These are phyloP conservation scores for Eucalyptus marginata DNA, from an alignment of 345 rosid species.

Conservation along the genomic window DNA sequence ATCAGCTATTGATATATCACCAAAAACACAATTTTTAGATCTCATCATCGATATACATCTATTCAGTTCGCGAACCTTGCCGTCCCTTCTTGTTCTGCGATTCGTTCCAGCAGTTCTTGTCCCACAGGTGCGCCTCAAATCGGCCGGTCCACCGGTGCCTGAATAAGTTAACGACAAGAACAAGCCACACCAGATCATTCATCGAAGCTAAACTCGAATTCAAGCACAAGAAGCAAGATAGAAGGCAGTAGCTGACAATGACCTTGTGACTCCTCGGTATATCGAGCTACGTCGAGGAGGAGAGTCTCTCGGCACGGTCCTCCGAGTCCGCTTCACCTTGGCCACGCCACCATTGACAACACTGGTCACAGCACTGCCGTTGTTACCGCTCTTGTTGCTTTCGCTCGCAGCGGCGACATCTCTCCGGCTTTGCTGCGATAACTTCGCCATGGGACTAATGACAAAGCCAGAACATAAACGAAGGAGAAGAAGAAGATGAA, in stretches of 20 bases:
- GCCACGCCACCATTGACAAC: slow-evolving; percentile 7
- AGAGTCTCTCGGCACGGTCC: slow-evolving; percentile 70
- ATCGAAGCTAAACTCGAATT: background rate
- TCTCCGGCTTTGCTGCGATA: slow-evolving; percentile 14
- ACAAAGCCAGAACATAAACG: background rate
- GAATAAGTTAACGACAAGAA: background rate
- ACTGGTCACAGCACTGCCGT: background rate
- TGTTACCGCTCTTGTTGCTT: background rate
- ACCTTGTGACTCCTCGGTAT: slow-evolving; percentile 90
- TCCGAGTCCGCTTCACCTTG: slow-evolving; percentile 64
- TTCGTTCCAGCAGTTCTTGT: slow-evolving; percentile 81
- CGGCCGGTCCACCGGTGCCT: slow-evolving; percentile 90
- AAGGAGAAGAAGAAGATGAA: background rate
- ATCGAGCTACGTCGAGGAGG: slow-evolving; percentile 90
- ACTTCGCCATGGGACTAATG: slow-evolving; percentile 19
- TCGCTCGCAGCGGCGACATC: background rate
- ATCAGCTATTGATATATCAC: background rate
- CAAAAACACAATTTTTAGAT: background rate
- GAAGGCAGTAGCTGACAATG: background rate
- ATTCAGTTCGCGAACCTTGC: slow-evolving; percentile 35
- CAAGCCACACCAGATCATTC: background rate
- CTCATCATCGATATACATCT: background rate
- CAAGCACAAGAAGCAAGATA: background rate
- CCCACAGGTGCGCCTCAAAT: slow-evolving; percentile 85
- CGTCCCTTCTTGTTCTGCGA: slow-evolving; percentile 76